A percentile compares a stretch with the other conserved stretches of the same genome.
Evolutionary conservation across 257 asterid genomes (phyloP).

Genomic region (Penstemon newberryi): DNA sequence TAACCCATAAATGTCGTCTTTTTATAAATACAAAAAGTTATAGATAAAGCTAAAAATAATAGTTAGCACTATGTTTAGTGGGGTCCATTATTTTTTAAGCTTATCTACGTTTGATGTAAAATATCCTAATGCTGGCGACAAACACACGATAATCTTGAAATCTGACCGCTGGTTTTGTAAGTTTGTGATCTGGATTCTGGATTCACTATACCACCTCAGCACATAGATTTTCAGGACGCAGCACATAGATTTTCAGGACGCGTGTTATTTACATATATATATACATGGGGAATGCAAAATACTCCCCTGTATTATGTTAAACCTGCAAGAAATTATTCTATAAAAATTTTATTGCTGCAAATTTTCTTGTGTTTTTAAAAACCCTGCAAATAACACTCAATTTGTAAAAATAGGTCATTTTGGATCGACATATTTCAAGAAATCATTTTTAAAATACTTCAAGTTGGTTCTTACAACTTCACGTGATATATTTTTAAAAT

Average conservation of each 20-base stretch:
- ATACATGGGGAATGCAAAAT: no score
- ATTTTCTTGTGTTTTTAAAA: no score
- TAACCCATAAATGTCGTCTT: background rate
- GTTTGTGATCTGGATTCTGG: background rate
- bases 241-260: background rate
- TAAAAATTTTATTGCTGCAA: no score
- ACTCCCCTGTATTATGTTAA: no score
- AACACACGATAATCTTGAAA: constrained; percentile 23
- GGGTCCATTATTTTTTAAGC: constrained; percentile 30
- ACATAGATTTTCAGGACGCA: background rate
- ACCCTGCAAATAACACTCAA: no score
- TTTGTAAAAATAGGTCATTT: no score
- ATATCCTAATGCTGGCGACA: background rate
- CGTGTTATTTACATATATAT: no score
- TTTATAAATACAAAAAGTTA: background rate
- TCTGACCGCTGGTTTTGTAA: constrained; percentile 23
- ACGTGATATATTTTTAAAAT: no score
- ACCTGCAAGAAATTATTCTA: no score
- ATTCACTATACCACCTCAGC: constrained; percentile 5
- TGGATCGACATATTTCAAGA: no score
- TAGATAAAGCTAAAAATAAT: constrained; percentile 7
- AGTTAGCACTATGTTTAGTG: constrained; percentile 23
- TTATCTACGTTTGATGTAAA: constrained; percentile 29
- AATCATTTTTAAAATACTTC: no score
- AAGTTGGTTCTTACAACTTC: no score